Conservation (phyloP, 257 asterid species). For the Schizonepeta tenuifolia region DNA sequence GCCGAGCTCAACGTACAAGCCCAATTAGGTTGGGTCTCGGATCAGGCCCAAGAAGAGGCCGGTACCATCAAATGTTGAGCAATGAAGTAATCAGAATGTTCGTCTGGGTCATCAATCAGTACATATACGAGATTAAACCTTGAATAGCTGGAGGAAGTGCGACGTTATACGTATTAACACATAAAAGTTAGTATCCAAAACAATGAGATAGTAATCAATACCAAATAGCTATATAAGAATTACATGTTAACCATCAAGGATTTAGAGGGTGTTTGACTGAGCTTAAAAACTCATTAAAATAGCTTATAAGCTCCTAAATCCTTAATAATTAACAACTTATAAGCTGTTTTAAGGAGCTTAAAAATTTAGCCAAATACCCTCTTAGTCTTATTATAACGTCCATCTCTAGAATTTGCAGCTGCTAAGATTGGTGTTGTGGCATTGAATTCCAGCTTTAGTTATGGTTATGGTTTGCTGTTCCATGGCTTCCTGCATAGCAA, state of each 20-base stretch:
- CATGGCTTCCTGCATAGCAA: slow-evolving; percentile 99
- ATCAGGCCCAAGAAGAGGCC: no score
- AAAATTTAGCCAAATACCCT: no score
- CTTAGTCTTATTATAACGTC: slow-evolving; percentile 96
- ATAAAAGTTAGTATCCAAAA: slow-evolving; percentile 30
- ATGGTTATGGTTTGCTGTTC: slow-evolving; percentile 99
- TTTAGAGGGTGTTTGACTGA: no score
- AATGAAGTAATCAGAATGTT: slow-evolving; percentile 86
- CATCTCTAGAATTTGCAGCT: slow-evolving; percentile 98
- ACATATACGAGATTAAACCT: slow-evolving; percentile 96
- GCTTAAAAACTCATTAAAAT: no score
- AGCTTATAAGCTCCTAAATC: no score
- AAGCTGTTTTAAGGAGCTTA: no score
- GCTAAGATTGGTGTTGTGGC: slow-evolving; percentile 98
- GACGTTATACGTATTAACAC: slow-evolving; percentile 79
- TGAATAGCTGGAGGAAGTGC: slow-evolving; percentile 99
- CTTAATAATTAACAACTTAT: no score
- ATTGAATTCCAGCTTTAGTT: slow-evolving; percentile 99
- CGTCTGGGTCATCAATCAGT: slow-evolving; percentile 98
- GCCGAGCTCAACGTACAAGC: no score
- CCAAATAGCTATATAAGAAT: neutral
- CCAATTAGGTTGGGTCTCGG: no score
- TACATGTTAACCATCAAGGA: slow-evolving; percentile 76
- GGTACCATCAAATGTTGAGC: slow-evolving; percentile 93
- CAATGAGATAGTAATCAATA: slow-evolving; percentile 18